Evolutionary conservation across 495 filamentous ascomycete genomes (phyloP).

Genomic region (Aspergillus ellipticus): DNA sequence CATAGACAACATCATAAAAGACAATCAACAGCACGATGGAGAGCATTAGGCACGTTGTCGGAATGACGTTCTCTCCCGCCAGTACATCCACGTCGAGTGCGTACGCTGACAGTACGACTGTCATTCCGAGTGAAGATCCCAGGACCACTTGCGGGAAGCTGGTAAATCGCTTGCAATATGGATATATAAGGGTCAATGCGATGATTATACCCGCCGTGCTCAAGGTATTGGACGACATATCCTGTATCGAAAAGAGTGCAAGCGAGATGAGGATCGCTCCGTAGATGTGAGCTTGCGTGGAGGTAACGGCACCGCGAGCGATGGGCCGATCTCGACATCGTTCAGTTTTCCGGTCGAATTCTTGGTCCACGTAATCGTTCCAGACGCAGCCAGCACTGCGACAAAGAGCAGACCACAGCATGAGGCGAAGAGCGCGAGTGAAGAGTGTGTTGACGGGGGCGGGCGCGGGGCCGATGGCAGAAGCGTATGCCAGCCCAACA

Average conservation of each 20-base stretch:
- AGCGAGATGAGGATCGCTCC: conserved; percentile 5
- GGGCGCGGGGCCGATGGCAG: conserved; percentile 9
- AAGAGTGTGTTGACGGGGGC: conserved; percentile 1
- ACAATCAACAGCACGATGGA: conserved; percentile 18
- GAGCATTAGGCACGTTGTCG: background rate
- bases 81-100: background rate
- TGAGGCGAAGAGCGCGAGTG: background rate
- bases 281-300: conserved; percentile 27
- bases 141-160: background rate
- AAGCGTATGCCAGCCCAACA: conserved; percentile 26
- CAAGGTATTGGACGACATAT: background rate
- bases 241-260: background rate
- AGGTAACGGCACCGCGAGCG: conserved; percentile 42
- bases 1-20: conserved; percentile 43
- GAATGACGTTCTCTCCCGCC: no score
- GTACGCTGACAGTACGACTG: background rate
- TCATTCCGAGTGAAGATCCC: background rate
- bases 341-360: conserved; percentile 38
- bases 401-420: conserved; percentile 20
- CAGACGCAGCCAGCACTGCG: conserved; percentile 35
- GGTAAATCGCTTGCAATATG: background rate
- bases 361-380: conserved; percentile 45
- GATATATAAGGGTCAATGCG: background rate
- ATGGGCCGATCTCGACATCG: conserved; percentile 40
- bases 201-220: background rate